Evolutionary conservation across 257 asterid species (phyloP).

Genomic region (Rubia yunnanensis): DNA sequence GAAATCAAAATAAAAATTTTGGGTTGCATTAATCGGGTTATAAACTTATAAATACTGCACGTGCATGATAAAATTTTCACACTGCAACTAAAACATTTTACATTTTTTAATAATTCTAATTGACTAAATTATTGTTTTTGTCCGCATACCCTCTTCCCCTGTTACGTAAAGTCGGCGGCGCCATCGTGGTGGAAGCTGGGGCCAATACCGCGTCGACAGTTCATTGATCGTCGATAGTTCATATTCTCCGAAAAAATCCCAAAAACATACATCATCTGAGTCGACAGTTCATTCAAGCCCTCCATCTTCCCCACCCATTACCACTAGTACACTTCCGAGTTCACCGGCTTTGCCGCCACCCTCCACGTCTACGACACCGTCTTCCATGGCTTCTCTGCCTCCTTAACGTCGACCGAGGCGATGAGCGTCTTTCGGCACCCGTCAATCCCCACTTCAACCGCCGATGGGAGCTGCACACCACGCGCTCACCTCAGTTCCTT

Average conservation of each 20-base stretch:
- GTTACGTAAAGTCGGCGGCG: no score
- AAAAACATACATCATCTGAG: constrained; percentile 70
- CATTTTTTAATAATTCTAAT: no score
- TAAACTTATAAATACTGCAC: no score
- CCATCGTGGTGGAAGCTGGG: no score
- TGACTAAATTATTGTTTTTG: no score
- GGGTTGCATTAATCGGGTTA: no score
- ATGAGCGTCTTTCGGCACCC: constrained; percentile 56
- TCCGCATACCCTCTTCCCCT: no score
- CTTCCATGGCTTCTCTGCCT: constrained; percentile 93
- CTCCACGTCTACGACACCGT: constrained; percentile 84
- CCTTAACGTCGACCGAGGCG: constrained; percentile 50
- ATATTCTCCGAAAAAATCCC: constrained; percentile 29
- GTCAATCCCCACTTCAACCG: constrained; percentile 61
- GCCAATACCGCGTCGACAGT: no score
- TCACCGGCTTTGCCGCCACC: constrained; percentile 51
- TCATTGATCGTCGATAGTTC: no score
- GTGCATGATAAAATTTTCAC: no score
- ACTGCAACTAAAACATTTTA: no score
- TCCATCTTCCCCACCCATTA: constrained; percentile 72
- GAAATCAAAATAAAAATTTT: no score
- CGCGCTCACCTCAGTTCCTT: constrained; percentile 93
- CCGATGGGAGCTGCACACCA: constrained; percentile 82
- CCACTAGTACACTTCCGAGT: constrained; percentile 91
- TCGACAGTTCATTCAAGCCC: constrained; percentile 65